A percentile compares a stretch with the other conserved stretches of the same genome.
phyloP scores from a whole-genome alignment of 129 eudicot genomes.

The Arctium lappa region DNA sequence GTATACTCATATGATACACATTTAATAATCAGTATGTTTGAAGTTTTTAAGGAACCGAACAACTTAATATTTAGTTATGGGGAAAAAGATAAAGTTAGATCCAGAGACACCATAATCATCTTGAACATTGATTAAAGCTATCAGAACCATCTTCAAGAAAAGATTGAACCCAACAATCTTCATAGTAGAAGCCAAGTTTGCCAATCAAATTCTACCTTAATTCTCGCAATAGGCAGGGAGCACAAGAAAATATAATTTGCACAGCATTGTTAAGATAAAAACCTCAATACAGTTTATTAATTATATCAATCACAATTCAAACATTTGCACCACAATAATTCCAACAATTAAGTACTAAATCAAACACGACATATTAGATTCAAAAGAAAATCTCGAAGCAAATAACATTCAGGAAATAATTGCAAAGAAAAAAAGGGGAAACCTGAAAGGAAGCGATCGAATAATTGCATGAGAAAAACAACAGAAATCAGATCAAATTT shows the following conservation, averaged over 20 bases:
- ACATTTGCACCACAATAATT: neutral
- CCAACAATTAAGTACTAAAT: neutral
- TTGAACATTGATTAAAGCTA: neutral
- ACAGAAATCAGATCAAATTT: conserved; percentile 1
- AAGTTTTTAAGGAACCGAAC: neutral
- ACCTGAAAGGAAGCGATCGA: conserved; percentile 7
- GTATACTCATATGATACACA: neutral
- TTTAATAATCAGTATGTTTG: neutral
- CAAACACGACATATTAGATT: neutral
- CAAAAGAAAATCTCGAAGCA: neutral
- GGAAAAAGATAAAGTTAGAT: neutral
- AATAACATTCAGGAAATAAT: neutral
- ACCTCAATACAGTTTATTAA: neutral
- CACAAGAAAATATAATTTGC: neutral
- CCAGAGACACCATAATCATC: neutral
- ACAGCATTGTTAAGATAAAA: too few species aligned
- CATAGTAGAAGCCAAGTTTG: neutral
- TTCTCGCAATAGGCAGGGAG: neutral
- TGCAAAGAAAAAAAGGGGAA: neutral
- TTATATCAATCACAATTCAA: neutral
- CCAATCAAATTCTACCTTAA: neutral
- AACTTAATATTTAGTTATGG: neutral
- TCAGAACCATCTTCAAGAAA: neutral
- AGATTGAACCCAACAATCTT: neutral
- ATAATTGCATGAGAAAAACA: conserved; percentile 6